These are phyloP conservation scores for Coccinonectria pachysandricola DNA, from an alignment of 2,329 filamentous ascomycete species.

Conservation along the genomic window DNA sequence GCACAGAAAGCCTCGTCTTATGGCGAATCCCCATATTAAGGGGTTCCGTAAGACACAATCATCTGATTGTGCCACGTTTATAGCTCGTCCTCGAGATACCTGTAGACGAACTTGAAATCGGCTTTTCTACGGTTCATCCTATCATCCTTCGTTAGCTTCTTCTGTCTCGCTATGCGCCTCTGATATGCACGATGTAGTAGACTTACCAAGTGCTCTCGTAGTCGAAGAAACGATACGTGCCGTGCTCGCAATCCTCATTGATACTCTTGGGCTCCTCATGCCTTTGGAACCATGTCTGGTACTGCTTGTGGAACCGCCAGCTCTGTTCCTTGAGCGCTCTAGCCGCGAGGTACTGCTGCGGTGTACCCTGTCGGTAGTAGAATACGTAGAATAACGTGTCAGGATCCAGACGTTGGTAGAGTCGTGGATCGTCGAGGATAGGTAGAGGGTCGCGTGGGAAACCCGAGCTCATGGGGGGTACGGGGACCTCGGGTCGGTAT, in stretches of 20 bases:
- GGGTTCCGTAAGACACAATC: no score
- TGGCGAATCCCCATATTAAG: no score
- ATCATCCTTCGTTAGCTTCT: no score
- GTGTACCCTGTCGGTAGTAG: conserved; percentile 94
- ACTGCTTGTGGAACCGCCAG: conserved; percentile 99
- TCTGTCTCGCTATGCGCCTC: background rate
- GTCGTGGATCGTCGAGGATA: conserved; percentile 80
- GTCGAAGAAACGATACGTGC: conserved; percentile 98
- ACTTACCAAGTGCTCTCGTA: conserved; percentile 97
- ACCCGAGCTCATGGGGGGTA: conserved; percentile 62
- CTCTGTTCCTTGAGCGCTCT: conserved; percentile 97
- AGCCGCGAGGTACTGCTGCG: conserved; percentile 90
- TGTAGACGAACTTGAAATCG: conserved; percentile 97
- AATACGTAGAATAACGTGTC: conserved; percentile 98
- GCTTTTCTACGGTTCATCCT: conserved; percentile 99
- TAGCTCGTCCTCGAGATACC: conserved; percentile 92
- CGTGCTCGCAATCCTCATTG: conserved; percentile 97
- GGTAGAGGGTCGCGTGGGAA: conserved; percentile 89
- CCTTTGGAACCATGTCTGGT: conserved; percentile 98
- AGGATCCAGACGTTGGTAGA: conserved; percentile 85
- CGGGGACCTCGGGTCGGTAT: conserved; percentile 75
- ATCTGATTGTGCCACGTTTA: conserved; percentile 19
- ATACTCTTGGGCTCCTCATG: conserved; percentile 98
- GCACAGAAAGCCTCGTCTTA: no score
- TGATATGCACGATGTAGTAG: no score